Conservation (phyloP, 208 protist genomes). For the Porcisia hertigi region DNA sequence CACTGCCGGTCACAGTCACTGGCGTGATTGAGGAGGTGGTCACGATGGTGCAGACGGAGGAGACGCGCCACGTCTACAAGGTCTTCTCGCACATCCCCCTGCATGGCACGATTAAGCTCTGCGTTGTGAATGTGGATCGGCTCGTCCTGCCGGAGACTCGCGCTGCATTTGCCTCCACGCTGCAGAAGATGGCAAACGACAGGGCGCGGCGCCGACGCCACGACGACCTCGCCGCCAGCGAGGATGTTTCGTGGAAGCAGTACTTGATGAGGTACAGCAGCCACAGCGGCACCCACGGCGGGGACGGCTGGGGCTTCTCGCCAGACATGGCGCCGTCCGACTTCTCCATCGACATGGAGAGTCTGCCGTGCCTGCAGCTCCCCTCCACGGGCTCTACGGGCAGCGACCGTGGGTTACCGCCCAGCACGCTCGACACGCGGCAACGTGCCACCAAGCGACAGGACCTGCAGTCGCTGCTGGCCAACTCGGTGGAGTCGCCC, state of each 20-base stretch:
- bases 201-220: slow-evolving; percentile 30
- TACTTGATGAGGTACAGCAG: slow-evolving; percentile 61
- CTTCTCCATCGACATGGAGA: slow-evolving; percentile 59
- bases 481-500: slow-evolving; percentile 6
- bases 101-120: slow-evolving; percentile 76
- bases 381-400: slow-evolving; percentile 40
- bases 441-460: slow-evolving; percentile 73
- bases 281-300: neutral
- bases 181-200: slow-evolving; percentile 43
- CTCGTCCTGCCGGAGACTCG: slow-evolving; percentile 67
- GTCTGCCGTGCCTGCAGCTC: slow-evolving; percentile 54
- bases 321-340: slow-evolving; percentile 37
- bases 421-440: slow-evolving; percentile 70
- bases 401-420: slow-evolving; percentile 60
- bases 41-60: slow-evolving; percentile 69
- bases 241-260: slow-evolving; percentile 71
- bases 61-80: slow-evolving; percentile 72
- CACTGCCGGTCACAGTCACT: slow-evolving; percentile 50
- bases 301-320: slow-evolving; percentile 20
- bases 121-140: slow-evolving; percentile 64
- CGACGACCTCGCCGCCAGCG: slow-evolving; percentile 29
- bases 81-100: slow-evolving; percentile 81
- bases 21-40: slow-evolving; percentile 66
- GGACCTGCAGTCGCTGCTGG: slow-evolving; percentile 27
- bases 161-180: slow-evolving; percentile 39